Conservation (phyloP, 140 eudicot genomes). For the Ambrosia hybrid region DNA sequence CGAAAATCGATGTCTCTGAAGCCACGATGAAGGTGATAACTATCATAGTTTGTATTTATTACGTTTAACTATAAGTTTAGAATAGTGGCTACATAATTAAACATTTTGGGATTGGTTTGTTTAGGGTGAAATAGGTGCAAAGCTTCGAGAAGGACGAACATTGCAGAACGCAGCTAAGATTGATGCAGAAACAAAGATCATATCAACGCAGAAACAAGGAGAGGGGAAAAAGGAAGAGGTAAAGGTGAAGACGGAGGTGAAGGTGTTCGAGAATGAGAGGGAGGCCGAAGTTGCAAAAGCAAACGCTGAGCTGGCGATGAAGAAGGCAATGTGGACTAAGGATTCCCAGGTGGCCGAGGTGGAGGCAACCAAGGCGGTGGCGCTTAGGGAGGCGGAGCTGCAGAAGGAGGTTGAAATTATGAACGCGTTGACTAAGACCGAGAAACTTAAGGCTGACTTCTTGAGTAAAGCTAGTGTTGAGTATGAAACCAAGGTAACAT, state of each 20-base stretch:
- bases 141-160: conserved; percentile 57
- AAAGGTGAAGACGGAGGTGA: conserved; percentile 49
- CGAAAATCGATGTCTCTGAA: conserved; percentile 67
- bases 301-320: conserved; percentile 49
- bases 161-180: conserved; percentile 67
- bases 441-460: conserved; percentile 54
- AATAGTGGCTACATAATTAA: background rate
- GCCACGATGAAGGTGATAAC: conserved; percentile 56
- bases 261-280: conserved; percentile 47
- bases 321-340: conserved; percentile 56
- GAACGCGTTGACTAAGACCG: conserved; percentile 56
- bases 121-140: conserved; percentile 60
- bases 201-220: conserved; percentile 57
- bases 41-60: background rate
- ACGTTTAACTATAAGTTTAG: background rate
- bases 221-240: conserved; percentile 64
- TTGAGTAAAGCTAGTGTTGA: conserved; percentile 62
- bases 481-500: conserved; percentile 53
- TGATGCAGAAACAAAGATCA: conserved; percentile 62
- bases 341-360: conserved; percentile 59
- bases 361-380: conserved; percentile 53
- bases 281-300: conserved; percentile 57
- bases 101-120: conserved; percentile 3
- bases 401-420: conserved; percentile 55
- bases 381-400: conserved; percentile 56